Percentiles rank a stretch among this genome's conserved stretches.
Evolutionary conservation across 176 grass and related monocot species (phyloP).

Genomic region (Triticum dicoccoides): DNA sequence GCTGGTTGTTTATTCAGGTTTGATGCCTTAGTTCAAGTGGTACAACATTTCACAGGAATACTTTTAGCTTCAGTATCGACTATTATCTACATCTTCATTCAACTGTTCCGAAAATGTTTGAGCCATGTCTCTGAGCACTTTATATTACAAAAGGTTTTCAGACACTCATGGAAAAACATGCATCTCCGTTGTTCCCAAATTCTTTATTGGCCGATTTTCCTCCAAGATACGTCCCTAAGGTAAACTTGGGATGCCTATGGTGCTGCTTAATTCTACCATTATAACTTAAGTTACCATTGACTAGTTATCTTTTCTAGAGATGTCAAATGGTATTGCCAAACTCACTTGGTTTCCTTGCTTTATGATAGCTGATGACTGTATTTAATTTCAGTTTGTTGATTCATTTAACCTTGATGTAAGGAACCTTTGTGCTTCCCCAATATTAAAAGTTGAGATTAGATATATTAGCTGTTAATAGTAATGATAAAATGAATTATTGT

Average conservation of each 20-base stretch:
- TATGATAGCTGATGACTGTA: constrained; percentile 12
- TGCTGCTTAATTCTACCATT: background rate
- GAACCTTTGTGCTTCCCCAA: background rate
- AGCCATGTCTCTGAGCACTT: constrained; percentile 34
- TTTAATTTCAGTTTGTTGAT: constrained; percentile 12
- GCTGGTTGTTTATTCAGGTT: constrained; percentile 41
- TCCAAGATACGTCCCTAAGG: constrained; percentile 62
- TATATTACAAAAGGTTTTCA: constrained; percentile 64
- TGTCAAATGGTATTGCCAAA: constrained; percentile 1
- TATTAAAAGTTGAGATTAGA: constrained; percentile 21
- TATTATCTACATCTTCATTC: constrained; percentile 68
- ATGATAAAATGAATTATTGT: constrained; percentile 23
- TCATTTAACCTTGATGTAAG: constrained; percentile 19
- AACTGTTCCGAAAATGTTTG: constrained; percentile 53
- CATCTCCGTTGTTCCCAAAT: constrained; percentile 76
- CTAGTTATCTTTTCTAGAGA: constrained; percentile 1
- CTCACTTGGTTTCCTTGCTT: background rate
- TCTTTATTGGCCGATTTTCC: constrained; percentile 93
- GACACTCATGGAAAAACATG: constrained; percentile 66
- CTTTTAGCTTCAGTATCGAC: constrained; percentile 67
- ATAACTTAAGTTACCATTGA: background rate
- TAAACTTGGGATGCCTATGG: constrained; percentile 26
- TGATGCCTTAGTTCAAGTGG: constrained; percentile 37
- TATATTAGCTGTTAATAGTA: background rate
- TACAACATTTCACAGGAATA: constrained; percentile 47